Evolutionary conservation across 306 rosid genomes (phyloP), one percentile per base, ranked within the genome.

Genomic region (Boehmeria nivea): DNA sequence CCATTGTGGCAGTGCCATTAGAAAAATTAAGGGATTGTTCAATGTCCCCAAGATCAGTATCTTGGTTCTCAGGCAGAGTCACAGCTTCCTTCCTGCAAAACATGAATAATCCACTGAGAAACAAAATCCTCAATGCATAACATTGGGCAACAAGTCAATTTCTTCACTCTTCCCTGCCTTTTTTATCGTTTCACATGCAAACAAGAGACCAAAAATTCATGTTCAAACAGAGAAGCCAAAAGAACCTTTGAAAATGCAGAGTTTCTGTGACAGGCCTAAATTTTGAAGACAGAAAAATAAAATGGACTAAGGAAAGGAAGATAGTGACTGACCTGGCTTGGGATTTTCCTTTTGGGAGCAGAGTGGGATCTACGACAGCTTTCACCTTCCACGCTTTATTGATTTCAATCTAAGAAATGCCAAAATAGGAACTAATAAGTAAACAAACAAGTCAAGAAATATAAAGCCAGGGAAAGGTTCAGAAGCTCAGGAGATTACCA

Each of bases 381-480:
- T 87, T 84, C 66, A 63, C 78, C 54, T 81, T 87, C 95, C 93
- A 78, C 1, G 97, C 95, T 72, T 80, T 81, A 58, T 85, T 85
- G 45, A 88, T 66, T 74, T 84, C 95, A 71, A 81, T 72, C 98
- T 90, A 56, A 43, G 16, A 49, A 51, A 54, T 23, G 46, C 7
- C 45, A 28, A 64, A 43, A 31, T 25, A 1, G 47, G 43, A 11
- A 1, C 21, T 10, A 12, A 15, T 6, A 18, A 1, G 6, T 37
- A 11, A 43, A 24, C 12, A 28, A 42, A n/a, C 1, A 9, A 27
- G 1, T 18, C 27, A 8, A 13, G 3, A 19, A 27, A 22, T 12
- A 26, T 47, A 57, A 6, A 17, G 22, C 48, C 8, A 22, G 31
- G 3, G 54, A 33, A n/a, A 23, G 43, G 15, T 43, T 11, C 19